These are phyloP conservation scores for Cladosporium halotolerans DNA, from an alignment of 2,329 filamentous ascomycete genomes.

Conservation along the genomic window DNA sequence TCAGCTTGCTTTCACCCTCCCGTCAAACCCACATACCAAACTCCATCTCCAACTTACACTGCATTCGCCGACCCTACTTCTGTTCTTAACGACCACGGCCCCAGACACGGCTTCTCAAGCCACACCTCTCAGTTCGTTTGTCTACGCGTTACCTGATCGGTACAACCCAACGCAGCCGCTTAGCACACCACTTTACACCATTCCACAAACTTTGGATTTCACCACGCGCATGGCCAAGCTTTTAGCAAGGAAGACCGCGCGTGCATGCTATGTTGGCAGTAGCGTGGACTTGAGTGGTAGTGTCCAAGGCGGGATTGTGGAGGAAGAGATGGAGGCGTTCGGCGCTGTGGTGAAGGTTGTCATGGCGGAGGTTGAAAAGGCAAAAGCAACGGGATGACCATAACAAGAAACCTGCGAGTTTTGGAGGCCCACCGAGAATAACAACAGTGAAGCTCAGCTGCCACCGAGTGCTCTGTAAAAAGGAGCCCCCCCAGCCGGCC, in stretches of 20 bases:
- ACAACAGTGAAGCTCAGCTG: not conserved
- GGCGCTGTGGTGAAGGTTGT: conserved; percentile 66
- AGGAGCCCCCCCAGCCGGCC: too few species aligned
- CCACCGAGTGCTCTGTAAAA: not conserved
- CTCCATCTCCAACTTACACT: conserved; percentile 55
- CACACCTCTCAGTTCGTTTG: conserved; percentile 67
- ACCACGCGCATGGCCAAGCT: conserved; percentile 78
- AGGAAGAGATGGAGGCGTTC: conserved; percentile 92
- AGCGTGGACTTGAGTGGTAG: conserved; percentile 71
- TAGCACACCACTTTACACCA: conserved; percentile 71
- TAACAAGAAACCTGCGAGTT: not conserved
- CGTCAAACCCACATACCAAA: conserved; percentile 50
- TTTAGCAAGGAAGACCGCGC: conserved; percentile 63
- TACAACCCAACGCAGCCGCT: conserved; percentile 53
- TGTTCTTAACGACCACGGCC: conserved; percentile 52
- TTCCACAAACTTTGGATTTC: conserved; percentile 75
- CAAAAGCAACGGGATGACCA: not conserved
- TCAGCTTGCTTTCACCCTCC: conserved; percentile 53
- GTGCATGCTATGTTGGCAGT: conserved; percentile 84
- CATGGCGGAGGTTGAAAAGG: conserved; percentile 44
- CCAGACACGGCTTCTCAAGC: conserved; percentile 6
- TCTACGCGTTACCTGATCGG: conserved; percentile 80
- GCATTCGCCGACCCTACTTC: conserved; percentile 45
- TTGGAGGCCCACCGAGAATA: not conserved
- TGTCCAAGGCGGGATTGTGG: conserved; percentile 71